These are phyloP conservation scores for Podila verticillata DNA, from an alignment of 192 early-diverging fungal genomes.

Conservation along the genomic window DNA sequence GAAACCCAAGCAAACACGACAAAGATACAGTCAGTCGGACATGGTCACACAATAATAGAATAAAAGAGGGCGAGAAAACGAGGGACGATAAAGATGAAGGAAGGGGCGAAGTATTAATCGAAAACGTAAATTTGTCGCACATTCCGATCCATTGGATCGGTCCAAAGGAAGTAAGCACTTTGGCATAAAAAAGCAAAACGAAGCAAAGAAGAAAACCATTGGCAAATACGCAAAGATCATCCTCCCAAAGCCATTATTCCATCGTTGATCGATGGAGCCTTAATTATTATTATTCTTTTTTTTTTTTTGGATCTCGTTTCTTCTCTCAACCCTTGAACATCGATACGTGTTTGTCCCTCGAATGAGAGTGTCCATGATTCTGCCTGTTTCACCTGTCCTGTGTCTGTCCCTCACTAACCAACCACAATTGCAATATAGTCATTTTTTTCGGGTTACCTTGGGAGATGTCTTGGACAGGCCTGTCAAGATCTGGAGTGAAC, in stretches of 20 bases:
- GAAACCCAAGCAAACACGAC: not conserved
- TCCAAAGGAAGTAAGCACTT: not conserved
- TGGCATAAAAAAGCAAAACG: not conserved
- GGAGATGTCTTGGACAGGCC: constrained; percentile 51
- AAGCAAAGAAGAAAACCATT: constrained; percentile 2
- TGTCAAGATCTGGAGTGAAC: constrained; percentile 47
- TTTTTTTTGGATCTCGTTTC: not conserved
- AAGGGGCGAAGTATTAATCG: not conserved
- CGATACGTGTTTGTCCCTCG: not conserved
- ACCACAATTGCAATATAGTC: not conserved
- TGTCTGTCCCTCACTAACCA: too few species aligned
- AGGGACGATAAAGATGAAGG: not conserved
- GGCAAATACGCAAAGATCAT: not conserved
- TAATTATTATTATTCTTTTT: too few species aligned
- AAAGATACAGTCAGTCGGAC: not conserved
- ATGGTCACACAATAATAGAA: not conserved
- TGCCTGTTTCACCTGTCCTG: too few species aligned
- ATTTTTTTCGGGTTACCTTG: constrained; percentile 1
- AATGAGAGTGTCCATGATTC: too few species aligned
- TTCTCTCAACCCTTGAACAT: not conserved
- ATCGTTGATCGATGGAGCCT: too few species aligned
- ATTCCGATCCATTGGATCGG: constrained; percentile 3
- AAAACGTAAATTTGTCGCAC: not conserved
- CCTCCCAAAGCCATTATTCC: not conserved
- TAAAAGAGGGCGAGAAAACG: not conserved